phyloP scores from a whole-genome alignment of 1,284 basidiomycete species.

The Rhizoctonia solani region DNA sequence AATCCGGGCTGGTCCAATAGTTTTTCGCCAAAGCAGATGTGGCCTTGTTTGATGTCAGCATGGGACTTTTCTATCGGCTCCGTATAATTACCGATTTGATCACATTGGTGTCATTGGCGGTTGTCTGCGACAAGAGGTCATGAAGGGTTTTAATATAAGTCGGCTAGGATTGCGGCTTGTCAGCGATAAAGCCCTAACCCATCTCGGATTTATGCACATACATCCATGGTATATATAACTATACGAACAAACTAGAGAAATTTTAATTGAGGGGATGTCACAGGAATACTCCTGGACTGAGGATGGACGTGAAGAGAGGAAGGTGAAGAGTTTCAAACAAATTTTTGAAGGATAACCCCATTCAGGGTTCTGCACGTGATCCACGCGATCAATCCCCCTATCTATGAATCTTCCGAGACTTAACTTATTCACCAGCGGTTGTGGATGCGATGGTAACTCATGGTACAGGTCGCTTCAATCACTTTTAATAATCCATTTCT shows the following conservation, averaged over 20 bases:
- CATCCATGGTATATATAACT: conserved; percentile 19
- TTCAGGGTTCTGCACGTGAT: conserved; percentile 23
- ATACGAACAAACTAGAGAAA: background rate
- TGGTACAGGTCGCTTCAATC: background rate
- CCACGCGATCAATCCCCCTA: background rate
- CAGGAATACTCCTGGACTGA: conserved; percentile 31
- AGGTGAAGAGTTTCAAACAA: conserved; percentile 25
- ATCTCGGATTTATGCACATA: conserved; percentile 6
- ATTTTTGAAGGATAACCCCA: conserved; percentile 20
- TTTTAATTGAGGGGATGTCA: background rate
- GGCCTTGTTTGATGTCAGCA: conserved; percentile 58
- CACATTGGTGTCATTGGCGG: conserved; percentile 81
- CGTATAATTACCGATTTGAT: conserved; percentile 77
- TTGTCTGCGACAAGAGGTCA: conserved; percentile 80
- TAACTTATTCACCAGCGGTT: background rate
- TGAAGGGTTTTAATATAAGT: conserved; percentile 78
- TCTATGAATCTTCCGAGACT: background rate
- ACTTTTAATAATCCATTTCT: background rate
- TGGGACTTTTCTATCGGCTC: background rate
- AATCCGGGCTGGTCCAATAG: conserved; percentile 88
- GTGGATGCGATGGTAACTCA: background rate
- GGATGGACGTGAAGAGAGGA: conserved; percentile 6
- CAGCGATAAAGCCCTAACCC: conserved; percentile 30
- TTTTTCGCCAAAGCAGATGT: conserved; percentile 89
- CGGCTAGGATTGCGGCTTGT: conserved; percentile 50